These are phyloP conservation scores for Aspergillus sp. DNA, from an alignment of 2,329 filamentous ascomycete species.

Conservation along the genomic window DNA sequence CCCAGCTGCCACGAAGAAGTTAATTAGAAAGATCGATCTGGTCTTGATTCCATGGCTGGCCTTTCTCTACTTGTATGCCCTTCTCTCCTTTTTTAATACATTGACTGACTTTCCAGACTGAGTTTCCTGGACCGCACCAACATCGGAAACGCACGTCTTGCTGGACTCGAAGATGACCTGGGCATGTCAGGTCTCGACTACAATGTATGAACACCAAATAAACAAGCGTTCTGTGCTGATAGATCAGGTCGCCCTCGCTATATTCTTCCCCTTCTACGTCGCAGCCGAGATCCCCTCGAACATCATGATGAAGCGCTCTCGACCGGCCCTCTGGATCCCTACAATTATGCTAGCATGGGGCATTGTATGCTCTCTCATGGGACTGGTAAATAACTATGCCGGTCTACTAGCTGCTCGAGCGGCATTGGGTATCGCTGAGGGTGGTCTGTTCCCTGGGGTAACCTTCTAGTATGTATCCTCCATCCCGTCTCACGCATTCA, in stretches of 20 bases:
- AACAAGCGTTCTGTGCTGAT: neutral
- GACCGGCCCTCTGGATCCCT: constrained; percentile 55
- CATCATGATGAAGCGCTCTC: constrained; percentile 45
- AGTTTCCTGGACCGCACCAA: constrained; percentile 32
- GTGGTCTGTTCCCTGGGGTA: constrained; percentile 14
- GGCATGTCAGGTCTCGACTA: constrained; percentile 30
- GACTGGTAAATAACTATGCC: constrained; percentile 51
- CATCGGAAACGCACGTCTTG: constrained; percentile 41
- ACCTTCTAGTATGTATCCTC: constrained; percentile 10
- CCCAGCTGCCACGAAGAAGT: constrained; percentile 1
- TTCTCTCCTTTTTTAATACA: neutral
- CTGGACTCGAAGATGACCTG: constrained; percentile 25
- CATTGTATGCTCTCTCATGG: constrained; percentile 42
- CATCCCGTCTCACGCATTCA: too few relatives aligned
- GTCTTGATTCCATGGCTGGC: constrained; percentile 14
- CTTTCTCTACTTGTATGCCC: constrained; percentile 8
- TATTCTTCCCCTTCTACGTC: constrained; percentile 44
- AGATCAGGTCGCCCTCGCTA: constrained; percentile 25
- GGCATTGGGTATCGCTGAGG: constrained; percentile 51
- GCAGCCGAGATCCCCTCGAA: constrained; percentile 45
- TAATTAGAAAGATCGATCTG: constrained; percentile 11
- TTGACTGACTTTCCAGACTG: constrained; percentile 33
- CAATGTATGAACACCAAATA: constrained; percentile 23
- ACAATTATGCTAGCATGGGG: constrained; percentile 47
- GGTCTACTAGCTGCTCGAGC: constrained; percentile 52